A percentile compares a stretch with the other conserved stretches of the same genome.
phyloP scores from a whole-genome alignment of 345 rosid species.

The Sisymbrium altissimum region DNA sequence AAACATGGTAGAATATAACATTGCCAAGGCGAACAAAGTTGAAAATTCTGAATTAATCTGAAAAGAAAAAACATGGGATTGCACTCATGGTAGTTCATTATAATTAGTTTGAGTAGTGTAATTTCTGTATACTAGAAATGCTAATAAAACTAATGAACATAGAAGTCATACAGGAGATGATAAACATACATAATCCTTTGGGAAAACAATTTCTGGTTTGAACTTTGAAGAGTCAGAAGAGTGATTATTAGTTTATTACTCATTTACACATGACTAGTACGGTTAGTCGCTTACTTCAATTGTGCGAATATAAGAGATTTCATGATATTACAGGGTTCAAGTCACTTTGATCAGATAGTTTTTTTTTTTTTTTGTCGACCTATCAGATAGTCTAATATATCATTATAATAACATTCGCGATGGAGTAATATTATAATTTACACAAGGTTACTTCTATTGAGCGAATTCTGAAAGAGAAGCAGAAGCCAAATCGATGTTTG shows the following conservation, averaged over 20 bases:
- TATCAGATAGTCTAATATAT: neutral
- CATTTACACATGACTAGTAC: neutral
- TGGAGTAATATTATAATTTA: neutral
- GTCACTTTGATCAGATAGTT: neutral
- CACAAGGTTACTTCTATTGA: neutral
- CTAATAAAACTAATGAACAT: neutral
- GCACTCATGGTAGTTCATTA: neutral
- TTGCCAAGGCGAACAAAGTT: neutral
- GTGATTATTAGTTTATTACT: neutral
- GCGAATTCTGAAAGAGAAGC: neutral
- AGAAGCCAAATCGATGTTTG: neutral
- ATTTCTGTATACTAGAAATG: neutral
- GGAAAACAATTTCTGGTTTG: neutral
- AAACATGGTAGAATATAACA: neutral
- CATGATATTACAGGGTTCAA: neutral
- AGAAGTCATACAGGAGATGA: neutral
- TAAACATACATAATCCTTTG: neutral
- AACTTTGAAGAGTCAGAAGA: conserved; percentile 5
- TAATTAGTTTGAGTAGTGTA: neutral
- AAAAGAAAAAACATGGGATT: no score
- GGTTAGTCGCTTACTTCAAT: neutral
- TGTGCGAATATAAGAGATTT: neutral
- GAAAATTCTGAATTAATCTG: neutral
- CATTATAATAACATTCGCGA: neutral
- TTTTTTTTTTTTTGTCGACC: no score